Base-by-base conservation (phyloP, 2,329 filamentous ascomycete species). In the Pseudogymnoascus sp. region DNA sequence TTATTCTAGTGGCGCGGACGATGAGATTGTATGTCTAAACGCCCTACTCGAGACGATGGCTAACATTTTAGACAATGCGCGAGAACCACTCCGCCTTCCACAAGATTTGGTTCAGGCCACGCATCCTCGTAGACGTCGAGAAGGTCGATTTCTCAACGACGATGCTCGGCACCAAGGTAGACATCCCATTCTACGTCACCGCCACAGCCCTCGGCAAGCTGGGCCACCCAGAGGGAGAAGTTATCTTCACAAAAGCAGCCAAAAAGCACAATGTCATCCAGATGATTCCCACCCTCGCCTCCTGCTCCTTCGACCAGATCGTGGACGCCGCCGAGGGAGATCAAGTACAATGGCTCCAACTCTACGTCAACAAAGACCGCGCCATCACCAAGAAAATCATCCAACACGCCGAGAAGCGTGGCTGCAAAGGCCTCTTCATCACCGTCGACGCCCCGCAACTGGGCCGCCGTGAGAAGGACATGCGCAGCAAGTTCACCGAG, bases 251-350 rank as follows among this genome's bases (percentile, higher is more conserved):
- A 0, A 84, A 87, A 63, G 92, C 91, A 14, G 89, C 95, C 1
- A 82, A 84, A 73, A 90, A 89, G 72, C 93, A 98, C 81, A 86
- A 93, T 72, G 89, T 98, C 61, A 85, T 98, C 66, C 95, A 99
- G 77, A 99, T 99, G 95, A 98, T 99, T 66, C 95, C 95, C 1
- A 99, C 95, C 2, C 82, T 99, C 6, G 95, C 95, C 2, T 97
- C 92, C 2, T 98, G 95, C 79, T 95, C 92, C 1, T 97, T 99
- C 71, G 95, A 99, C 78, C 93, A 99, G 77, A 96, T 99, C 65
- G 81, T 96, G 67, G 95, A 98, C 75, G 95, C 93, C 16, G 84
- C 82, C 31, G 80, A 84, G 66, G 89, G 84, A 50, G 88, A 89
- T 66, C 93, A 97, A 76, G 86, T 92, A 4, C 95, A 98, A 77